phyloP scores from a whole-genome alignment of 441 rosid genomes.

The Bocquillonia castaneifolia region DNA sequence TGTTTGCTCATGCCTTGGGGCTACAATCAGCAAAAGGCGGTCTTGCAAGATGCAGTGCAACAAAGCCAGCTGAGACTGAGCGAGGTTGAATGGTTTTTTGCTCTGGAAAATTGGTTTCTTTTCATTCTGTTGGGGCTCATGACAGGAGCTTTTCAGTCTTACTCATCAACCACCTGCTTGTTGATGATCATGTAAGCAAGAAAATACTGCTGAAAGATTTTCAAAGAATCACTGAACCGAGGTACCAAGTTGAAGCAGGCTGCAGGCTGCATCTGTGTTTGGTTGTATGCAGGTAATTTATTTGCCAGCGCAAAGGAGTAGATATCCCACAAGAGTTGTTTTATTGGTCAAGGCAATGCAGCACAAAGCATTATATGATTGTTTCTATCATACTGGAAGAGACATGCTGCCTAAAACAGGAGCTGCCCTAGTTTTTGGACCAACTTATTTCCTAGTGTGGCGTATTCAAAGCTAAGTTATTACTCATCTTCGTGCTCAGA shows the following conservation, averaged over 20 bases:
- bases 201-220: neutral
- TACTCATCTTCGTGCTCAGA: neutral
- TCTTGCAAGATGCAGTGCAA: slow-evolving; percentile 26
- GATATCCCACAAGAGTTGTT: neutral
- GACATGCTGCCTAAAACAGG: neutral
- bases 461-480: neutral
- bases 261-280: neutral
- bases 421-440: neutral
- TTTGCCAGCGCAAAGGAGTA: neutral
- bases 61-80: slow-evolving; percentile 25
- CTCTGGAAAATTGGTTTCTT: neutral
- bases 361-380: neutral
- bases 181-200: neutral
- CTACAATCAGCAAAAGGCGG: slow-evolving; percentile 35
- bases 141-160: neutral
- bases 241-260: neutral
- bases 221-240: neutral
- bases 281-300: neutral
- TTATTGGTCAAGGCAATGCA: neutral
- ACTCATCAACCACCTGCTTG: neutral
- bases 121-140: neutral
- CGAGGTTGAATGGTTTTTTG: neutral
- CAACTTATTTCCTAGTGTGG: neutral
- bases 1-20: slow-evolving; percentile 66
- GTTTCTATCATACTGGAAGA: neutral